Conservation (phyloP, 306 rosid genomes). For the Glycyrrhiza uralensis region DNA sequence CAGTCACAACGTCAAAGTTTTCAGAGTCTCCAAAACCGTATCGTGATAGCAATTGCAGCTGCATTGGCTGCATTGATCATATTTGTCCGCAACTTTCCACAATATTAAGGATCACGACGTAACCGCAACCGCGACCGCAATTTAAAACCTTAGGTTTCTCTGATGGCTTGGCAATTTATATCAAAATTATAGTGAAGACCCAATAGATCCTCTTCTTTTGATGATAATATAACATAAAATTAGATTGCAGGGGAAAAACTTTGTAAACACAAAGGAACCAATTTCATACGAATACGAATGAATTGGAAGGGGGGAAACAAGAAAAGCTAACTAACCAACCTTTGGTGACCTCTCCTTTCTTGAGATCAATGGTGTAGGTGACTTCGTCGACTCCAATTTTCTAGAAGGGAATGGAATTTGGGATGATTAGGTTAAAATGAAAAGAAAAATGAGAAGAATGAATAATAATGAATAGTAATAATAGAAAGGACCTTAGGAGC, state of each 20-base stretch:
- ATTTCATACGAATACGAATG: background rate
- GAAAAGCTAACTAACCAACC: constrained; percentile 47
- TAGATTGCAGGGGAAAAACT: background rate
- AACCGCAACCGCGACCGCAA: no score
- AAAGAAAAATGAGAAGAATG: background rate
- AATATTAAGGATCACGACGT: no score
- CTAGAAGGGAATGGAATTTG: constrained; percentile 8
- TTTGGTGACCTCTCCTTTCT: constrained; percentile 78
- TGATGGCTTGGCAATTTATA: no score
- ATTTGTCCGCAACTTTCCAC: no score
- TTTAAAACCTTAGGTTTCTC: no score
- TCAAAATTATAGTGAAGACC: no score
- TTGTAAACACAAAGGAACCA: background rate
- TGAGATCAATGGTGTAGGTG: constrained; percentile 72
- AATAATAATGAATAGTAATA: background rate
- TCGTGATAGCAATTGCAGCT: no score
- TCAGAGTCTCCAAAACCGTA: no score
- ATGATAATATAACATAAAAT: background rate
- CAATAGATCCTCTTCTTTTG: background rate
- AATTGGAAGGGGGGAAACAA: background rate
- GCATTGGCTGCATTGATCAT: no score
- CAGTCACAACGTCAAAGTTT: no score
- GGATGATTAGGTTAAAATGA: background rate
- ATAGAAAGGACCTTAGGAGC: constrained; percentile 77
- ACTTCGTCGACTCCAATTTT: constrained; percentile 84